phyloP scores from a whole-genome alignment of 1,284 basidiomycete species.

The Moesziomyces aphidis region DNA sequence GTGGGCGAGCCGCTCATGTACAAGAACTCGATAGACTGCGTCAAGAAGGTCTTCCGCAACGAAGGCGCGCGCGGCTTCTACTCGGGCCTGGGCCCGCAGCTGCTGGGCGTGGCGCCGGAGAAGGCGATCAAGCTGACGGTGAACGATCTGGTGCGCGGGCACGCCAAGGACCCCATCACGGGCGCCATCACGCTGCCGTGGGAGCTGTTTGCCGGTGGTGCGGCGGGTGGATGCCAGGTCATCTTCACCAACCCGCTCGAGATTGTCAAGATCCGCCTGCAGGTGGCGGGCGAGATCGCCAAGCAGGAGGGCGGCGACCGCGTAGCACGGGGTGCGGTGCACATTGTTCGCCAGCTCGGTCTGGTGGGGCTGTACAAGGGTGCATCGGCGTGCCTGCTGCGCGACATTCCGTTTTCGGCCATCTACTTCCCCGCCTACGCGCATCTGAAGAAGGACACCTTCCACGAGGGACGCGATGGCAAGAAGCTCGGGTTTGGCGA shows the following conservation, averaged over 20 bases:
- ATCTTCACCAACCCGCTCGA: constrained; percentile 95
- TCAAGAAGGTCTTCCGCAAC: constrained; percentile 91
- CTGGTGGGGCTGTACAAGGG: constrained; percentile 93
- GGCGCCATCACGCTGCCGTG: constrained; percentile 86
- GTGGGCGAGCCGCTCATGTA: constrained; percentile 67
- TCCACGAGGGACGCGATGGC: constrained; percentile 93
- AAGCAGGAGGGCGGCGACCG: constrained; percentile 78
- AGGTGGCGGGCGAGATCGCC: constrained; percentile 94
- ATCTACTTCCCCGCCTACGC: constrained; percentile 72
- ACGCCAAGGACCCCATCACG: constrained; percentile 90
- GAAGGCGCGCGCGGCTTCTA: constrained; percentile 95
- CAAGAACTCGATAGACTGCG: constrained; percentile 77
- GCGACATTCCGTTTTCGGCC: constrained; percentile 87
- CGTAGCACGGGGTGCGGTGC: constrained; percentile 83
- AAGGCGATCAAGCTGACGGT: constrained; percentile 95
- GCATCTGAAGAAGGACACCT: constrained; percentile 84
- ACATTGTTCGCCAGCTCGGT: constrained; percentile 92
- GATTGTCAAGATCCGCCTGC: constrained; percentile 89
- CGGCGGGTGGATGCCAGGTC: constrained; percentile 96
- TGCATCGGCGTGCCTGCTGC: constrained; percentile 82
- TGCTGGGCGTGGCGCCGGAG: constrained; percentile 97
- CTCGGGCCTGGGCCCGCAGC: constrained; percentile 92
- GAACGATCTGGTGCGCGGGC: constrained; percentile 88
- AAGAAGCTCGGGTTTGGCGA: constrained; percentile 92
- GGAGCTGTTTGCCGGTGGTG: constrained; percentile 91